Evolutionary conservation across 345 rosid species (phyloP).

Genomic region (Gynandropsis gynandra): DNA sequence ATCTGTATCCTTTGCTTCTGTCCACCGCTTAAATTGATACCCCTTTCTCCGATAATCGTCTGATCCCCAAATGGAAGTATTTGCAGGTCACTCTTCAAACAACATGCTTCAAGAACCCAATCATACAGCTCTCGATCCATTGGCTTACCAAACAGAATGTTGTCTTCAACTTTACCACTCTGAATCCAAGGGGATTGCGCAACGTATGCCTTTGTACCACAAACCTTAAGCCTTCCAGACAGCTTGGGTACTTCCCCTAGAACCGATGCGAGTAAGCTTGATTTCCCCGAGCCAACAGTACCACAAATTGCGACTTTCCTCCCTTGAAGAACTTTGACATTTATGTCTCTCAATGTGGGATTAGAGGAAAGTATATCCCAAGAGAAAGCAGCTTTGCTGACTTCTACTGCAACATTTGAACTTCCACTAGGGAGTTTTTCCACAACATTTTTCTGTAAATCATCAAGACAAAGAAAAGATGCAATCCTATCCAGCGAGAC

Average conservation of each 20-base stretch:
- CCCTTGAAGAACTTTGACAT: conserved; percentile 41
- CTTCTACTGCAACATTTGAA: conserved; percentile 32
- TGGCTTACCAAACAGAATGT: conserved; percentile 45
- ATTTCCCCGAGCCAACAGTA: conserved; percentile 67
- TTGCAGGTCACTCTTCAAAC: conserved; percentile 51
- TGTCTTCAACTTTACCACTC: conserved; percentile 59
- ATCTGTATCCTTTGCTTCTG: conserved; percentile 79
- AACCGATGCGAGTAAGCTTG: conserved; percentile 54
- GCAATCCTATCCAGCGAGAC: conserved; percentile 59
- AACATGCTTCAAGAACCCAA: conserved; percentile 49
- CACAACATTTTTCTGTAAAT: conserved; percentile 36
- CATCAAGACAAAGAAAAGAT: conserved; percentile 49
- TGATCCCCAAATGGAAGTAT: conserved; percentile 46
- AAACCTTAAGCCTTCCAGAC: conserved; percentile 42
- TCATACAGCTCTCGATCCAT: conserved; percentile 43
- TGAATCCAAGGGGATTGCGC: conserved; percentile 83
- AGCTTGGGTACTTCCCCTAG: conserved; percentile 61
- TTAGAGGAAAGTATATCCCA: conserved; percentile 41
- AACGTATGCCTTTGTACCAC: conserved; percentile 61
- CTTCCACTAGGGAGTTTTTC: conserved; percentile 22
- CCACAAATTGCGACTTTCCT: conserved; percentile 67
- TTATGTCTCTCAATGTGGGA: conserved; percentile 42
- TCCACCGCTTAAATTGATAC: conserved; percentile 78
- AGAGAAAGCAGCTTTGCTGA: conserved; percentile 40
- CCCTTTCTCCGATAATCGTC: conserved; percentile 68